These are phyloP conservation scores for Mycena pura DNA, from an alignment of 768 basidiomycete genomes.

Conservation along the genomic window DNA sequence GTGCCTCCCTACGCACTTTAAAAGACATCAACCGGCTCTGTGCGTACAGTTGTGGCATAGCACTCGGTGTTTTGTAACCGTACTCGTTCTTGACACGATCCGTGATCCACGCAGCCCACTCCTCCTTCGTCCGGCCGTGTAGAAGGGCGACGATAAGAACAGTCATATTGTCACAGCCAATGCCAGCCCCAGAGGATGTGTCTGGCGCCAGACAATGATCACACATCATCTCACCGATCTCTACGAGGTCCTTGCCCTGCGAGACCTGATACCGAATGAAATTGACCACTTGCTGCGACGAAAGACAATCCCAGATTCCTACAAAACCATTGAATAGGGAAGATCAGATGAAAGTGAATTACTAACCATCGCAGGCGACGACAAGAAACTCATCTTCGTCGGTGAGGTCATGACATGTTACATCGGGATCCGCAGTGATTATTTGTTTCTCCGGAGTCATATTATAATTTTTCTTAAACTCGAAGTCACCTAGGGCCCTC, in stretches of 20 bases:
- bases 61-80: constrained; percentile 80
- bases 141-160: constrained; percentile 89
- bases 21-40: constrained; percentile 67
- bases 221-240: constrained; percentile 90
- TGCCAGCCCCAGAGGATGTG: constrained; percentile 86
- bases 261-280: constrained; percentile 84
- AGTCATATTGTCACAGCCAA: constrained; percentile 99
- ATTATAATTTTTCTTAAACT: constrained; percentile 93
- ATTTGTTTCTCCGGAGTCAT: constrained; percentile 88
- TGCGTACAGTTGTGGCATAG: constrained; percentile 79
- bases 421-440: constrained; percentile 93
- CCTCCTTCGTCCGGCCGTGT: constrained; percentile 84
- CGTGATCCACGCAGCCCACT: constrained; percentile 92
- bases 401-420: constrained; percentile 80
- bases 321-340: constrained; percentile 15
- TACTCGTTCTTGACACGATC: constrained; percentile 78
- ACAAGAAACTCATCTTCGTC: constrained; percentile 96
- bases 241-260: constrained; percentile 75
- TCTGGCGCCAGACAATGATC: constrained; percentile 95
- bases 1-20: constrained; percentile 65
- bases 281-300: constrained; percentile 92
- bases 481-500: constrained; percentile 95
- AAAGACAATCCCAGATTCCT: constrained; percentile 99
- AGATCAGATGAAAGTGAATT: neutral
- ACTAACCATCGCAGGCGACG: constrained; percentile 94